Evolutionary conservation across 2,329 filamentous ascomycete genomes (phyloP), one percentile per base, ranked within the genome.

Genomic region (Sarocladium strictum): DNA sequence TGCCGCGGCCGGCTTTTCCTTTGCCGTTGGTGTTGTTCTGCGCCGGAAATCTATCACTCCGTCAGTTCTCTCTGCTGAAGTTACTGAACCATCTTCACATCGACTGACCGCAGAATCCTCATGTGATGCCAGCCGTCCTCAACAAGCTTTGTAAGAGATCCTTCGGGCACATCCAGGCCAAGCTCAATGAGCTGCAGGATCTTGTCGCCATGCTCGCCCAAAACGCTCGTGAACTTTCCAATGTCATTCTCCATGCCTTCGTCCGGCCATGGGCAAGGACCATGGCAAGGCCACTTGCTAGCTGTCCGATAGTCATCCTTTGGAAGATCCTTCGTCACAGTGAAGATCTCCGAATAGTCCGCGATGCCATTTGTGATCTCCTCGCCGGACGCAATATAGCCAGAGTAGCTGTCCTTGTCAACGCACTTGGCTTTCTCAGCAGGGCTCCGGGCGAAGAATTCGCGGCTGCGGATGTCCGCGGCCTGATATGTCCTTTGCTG

Each of bases 271-370:
- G 47, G 47, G n/a, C 47, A 51, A 15, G 47, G 0, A 0, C 76
- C 76, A 57, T 79, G 76, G 58, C 74, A 78, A 0, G 76, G 76
- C 75, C 76, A 78, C 26, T 67, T 66, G 3, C 62, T 63, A 19
- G 60, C 60, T 3, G 77, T 74, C 1, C 75, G 66, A 1, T 62
- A 58, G 49, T 78, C 74, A 3, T 64, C 56, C 2, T 62, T 56
- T 3, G 62, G 60, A 6, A 79, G 62, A 50, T 78, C 75, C 56
- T 78, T 78, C 12, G 72, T 78, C 17, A 78, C 72, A 1, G 76
- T 79, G 57, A 78, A 79, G 29, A 79, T 77, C 61, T 79, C 76
- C 1, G 72, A 76, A 58, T 78, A 78, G 59, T 79, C 76, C 15
- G 74, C 74, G 24, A 79, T 68, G 33, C 75, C 75, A 54, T 74